Base-by-base conservation (phyloP, 768 basidiomycete genomes). In the Xerocomus spinulosus region DNA sequence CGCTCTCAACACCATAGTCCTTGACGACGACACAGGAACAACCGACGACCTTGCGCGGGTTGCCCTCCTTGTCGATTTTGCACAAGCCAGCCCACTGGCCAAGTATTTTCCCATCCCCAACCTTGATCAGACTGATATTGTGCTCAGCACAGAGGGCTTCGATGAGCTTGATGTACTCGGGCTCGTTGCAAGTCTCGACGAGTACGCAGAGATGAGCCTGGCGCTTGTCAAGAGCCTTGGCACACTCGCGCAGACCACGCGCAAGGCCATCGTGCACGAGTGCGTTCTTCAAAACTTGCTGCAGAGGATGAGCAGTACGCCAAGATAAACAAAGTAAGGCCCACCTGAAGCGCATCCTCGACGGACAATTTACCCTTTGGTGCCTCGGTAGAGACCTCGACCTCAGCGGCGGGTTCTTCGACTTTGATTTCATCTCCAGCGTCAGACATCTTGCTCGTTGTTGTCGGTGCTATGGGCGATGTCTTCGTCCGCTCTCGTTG, bases 161-260 rank as follows among this genome's bases (percentile, higher is more conserved):
- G 59, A 99, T 96, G 77, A 99, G 91, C 79, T 97, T 98, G 83
- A 96, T 90, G 81, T 99, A 98, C 74, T 97, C 95, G 58, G 94
- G 90, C 76, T 98, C 95, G 44, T 89, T 93, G 80, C 93, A 96
- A 48, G 92, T 92, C 83, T 99, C 95, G 68, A 97, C 94, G 63
- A 99, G 86, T 52, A 99, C 94, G 74, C 95, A 98, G 40, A 98
- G 79, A 72, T 98, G 95, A 48, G 94, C 95, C 79, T 94, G 91
- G 62, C 93, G 87, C 78, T 93, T 96, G 81, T 99, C 95, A 58
- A 99, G 80, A 52, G 95, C 91, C 79, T 99, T 99, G 67, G 95
- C 88, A 66, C 83, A 87, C 78, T 99, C 95, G 57, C 94, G 91
- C 57, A 99, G 87, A 72, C 95, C 95, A 56, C 95, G 90, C 51